phyloP scores from a whole-genome alignment of 352 stramenopile species.

The Phytopythium mirpurense region DNA sequence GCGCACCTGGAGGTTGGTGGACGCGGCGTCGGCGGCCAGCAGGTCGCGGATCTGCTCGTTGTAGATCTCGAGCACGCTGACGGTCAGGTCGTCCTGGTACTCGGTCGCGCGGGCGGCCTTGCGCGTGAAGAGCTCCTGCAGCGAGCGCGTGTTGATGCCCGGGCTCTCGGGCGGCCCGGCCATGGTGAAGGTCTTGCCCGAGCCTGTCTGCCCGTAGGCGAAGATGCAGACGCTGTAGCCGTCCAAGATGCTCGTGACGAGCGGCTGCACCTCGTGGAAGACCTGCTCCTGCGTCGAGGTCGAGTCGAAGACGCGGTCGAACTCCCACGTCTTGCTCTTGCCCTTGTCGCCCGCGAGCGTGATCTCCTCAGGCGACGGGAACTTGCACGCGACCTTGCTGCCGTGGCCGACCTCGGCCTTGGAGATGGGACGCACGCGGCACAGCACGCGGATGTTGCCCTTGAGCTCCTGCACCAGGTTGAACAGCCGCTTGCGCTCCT shows the following conservation, averaged over 20 bases:
- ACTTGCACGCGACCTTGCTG: constrained; percentile 82
- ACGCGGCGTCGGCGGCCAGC: constrained; percentile 76
- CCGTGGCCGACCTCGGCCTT: constrained; percentile 65
- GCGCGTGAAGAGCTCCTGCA: constrained; percentile 79
- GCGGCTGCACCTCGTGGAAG: constrained; percentile 67
- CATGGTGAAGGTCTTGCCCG: constrained; percentile 88
- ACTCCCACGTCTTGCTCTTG: constrained; percentile 86
- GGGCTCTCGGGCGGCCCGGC: constrained; percentile 57
- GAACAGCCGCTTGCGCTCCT: constrained; percentile 90
- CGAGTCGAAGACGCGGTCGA: constrained; percentile 82
- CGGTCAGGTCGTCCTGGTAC: constrained; percentile 79
- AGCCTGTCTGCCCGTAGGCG: constrained; percentile 84
- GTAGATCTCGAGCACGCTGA: constrained; percentile 96
- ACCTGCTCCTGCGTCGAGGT: constrained; percentile 71
- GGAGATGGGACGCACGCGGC: constrained; percentile 91
- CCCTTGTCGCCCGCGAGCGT: constrained; percentile 74
- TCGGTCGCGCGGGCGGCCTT: constrained; percentile 66
- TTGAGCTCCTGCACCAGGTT: constrained; percentile 95
- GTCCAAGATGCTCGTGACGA: constrained; percentile 83
- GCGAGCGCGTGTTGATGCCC: constrained; percentile 80
- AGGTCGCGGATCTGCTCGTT: constrained; percentile 96
- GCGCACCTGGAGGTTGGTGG: constrained; percentile 77
- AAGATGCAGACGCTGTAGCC: constrained; percentile 91
- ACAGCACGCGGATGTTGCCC: constrained; percentile 97
- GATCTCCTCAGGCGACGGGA: constrained; percentile 71